These are phyloP conservation scores for Colletotrichum camelliae DNA, from an alignment of 2,329 filamentous ascomycete species.

Conservation along the genomic window DNA sequence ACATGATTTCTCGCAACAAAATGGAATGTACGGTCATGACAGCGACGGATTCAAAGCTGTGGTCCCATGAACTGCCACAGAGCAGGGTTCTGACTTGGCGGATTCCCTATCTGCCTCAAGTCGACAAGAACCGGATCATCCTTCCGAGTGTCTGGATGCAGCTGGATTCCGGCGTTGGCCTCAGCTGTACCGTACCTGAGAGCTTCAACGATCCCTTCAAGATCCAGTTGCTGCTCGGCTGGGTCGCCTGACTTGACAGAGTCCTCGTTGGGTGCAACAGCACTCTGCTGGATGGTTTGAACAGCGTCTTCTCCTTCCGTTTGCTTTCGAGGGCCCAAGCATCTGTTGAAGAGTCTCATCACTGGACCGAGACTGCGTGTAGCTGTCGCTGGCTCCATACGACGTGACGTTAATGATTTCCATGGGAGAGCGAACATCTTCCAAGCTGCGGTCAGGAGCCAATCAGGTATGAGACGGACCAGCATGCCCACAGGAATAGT, in stretches of 20 bases:
- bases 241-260: neutral
- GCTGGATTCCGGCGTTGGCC: neutral
- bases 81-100: neutral
- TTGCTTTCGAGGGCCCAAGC: neutral
- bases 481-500: too few relatives aligned
- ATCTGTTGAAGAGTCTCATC: neutral
- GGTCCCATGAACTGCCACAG: neutral
- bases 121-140: neutral
- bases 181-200: neutral
- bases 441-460: too few relatives aligned
- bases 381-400: neutral
- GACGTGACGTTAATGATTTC: too few relatives aligned
- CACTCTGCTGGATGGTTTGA: neutral
- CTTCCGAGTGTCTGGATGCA: neutral
- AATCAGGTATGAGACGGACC: too few relatives aligned
- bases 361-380: neutral
- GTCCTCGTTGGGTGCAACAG: neutral
- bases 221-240: neutral
- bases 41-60: neutral
- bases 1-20: neutral
- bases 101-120: neutral
- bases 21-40: neutral
- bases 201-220: neutral
- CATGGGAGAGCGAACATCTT: too few relatives aligned
- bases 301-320: neutral